These are phyloP conservation scores for Pseudofabraea citricarpa DNA, from an alignment of 2,329 filamentous ascomycete genomes.

Conservation along the genomic window DNA sequence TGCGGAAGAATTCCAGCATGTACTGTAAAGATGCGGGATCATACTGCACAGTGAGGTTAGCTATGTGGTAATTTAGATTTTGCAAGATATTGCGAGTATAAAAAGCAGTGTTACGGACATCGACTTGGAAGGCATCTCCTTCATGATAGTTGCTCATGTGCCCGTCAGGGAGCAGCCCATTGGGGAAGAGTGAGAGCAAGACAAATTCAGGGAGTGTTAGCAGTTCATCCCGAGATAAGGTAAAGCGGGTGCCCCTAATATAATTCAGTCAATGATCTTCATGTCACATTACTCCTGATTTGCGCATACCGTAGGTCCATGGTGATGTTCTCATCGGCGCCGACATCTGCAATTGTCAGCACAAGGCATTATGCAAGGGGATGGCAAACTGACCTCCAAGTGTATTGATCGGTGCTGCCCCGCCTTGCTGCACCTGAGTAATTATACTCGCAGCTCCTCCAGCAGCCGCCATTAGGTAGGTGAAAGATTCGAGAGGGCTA, in stretches of 20 bases:
- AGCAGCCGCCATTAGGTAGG: conserved; percentile 96
- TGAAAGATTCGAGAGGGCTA: conserved; percentile 87
- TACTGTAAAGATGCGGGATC: conserved; percentile 95
- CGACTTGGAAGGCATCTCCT: conserved; percentile 91
- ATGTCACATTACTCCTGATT: too few relatives aligned
- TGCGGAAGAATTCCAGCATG: conserved; percentile 98
- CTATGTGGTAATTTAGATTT: conserved; percentile 36
- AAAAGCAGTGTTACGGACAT: conserved; percentile 62
- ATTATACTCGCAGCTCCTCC: conserved; percentile 98
- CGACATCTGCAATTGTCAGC: conserved; percentile 54
- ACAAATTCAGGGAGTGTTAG: conserved; percentile 96
- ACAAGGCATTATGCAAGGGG: neutral
- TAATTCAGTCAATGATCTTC: too few relatives aligned
- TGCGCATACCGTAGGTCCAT: conserved; percentile 87
- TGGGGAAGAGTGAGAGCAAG: conserved; percentile 93
- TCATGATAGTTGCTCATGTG: conserved; percentile 93
- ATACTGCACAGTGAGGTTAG: conserved; percentile 62
- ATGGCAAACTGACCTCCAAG: conserved; percentile 63
- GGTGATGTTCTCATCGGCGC: conserved; percentile 88
- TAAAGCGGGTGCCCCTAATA: conserved; percentile 85
- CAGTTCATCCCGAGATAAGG: conserved; percentile 89
- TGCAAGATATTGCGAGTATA: conserved; percentile 22
- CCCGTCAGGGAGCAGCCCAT: conserved; percentile 94
- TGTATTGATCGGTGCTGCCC: conserved; percentile 77
- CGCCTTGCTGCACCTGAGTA: conserved; percentile 95